Evolutionary conservation across 2,329 filamentous ascomycete genomes (phyloP).

Genomic region (Aspergillus fijiensis): DNA sequence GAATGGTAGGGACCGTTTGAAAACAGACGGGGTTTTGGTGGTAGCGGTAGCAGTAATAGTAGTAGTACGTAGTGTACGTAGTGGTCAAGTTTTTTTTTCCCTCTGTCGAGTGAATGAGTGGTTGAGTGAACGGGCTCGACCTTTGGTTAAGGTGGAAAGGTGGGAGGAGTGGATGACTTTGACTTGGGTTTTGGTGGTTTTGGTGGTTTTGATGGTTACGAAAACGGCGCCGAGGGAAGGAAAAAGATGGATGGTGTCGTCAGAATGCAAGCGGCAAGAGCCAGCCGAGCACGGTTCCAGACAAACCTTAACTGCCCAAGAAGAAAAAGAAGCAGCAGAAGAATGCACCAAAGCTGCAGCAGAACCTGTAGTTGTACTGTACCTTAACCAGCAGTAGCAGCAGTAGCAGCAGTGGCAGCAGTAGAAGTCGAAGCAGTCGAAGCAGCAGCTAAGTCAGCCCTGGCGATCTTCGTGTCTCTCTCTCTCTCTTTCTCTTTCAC

Average conservation of each 20-base stretch:
- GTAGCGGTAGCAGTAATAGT: constrained; percentile 2
- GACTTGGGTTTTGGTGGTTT: not conserved
- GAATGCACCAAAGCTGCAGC: constrained; percentile 9
- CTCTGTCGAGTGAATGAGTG: not conserved
- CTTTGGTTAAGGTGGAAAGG: not conserved
- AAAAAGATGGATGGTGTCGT: constrained; percentile 32
- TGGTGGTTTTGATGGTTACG: constrained; percentile 17
- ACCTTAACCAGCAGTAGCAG: not conserved
- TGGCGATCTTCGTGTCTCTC: not conserved
- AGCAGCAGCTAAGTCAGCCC: not conserved
- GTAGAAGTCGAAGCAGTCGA: not conserved
- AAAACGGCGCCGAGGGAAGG: constrained; percentile 26
- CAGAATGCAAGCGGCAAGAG: constrained; percentile 38
- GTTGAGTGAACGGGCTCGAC: not conserved
- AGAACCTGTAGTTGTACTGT: not conserved
- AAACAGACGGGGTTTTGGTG: constrained; percentile 1
- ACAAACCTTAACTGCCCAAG: constrained; percentile 27
- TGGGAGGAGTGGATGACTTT: not conserved
- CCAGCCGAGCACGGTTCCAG: constrained; percentile 33
- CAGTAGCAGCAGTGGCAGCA: not conserved
- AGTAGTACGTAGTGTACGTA: not conserved
- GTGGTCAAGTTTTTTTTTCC: no score
- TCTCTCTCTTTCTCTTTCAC: no score
- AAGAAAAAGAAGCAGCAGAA: constrained; percentile 4
- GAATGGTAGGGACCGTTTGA: constrained; percentile 3